These are phyloP conservation scores for Trichosanthes truncata DNA, from an alignment of 306 rosid genomes.

Conservation along the genomic window DNA sequence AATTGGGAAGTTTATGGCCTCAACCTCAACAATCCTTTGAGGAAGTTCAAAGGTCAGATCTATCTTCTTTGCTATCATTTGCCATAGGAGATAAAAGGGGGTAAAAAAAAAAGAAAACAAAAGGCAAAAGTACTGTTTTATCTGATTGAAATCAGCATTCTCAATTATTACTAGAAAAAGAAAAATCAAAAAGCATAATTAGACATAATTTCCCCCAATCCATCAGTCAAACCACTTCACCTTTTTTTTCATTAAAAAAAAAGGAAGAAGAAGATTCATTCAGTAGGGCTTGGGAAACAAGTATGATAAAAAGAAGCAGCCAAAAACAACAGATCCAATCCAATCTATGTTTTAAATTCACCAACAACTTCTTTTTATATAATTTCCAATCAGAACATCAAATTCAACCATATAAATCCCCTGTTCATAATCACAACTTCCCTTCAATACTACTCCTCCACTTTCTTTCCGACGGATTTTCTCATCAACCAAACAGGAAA, in stretches of 20 bases:
- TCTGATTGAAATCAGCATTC: background rate
- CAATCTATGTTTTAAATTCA: background rate
- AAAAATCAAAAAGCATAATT: background rate
- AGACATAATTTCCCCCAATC: background rate
- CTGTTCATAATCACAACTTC: background rate
- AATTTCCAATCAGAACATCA: background rate
- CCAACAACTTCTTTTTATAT: background rate
- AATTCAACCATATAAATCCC: background rate
- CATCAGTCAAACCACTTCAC: background rate
- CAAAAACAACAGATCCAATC: background rate
- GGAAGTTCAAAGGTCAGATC: background rate
- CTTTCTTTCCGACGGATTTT: background rate
- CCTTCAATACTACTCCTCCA: background rate
- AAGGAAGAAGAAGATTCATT: background rate
- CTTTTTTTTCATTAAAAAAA: background rate
- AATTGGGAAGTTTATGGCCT: background rate
- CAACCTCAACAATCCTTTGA: background rate
- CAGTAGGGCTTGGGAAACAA: background rate
- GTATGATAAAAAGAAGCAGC: background rate
- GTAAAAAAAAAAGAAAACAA: background rate
- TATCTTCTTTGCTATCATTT: background rate
- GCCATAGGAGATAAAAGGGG: background rate
- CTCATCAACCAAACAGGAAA: conserved; percentile 5
- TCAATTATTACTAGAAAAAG: background rate
- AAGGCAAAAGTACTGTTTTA: background rate